A percentile compares a stretch with the other conserved stretches of the same genome.
phyloP scores from a whole-genome alignment of 164 flowering plant genomes.

The Kingdonia uniflora region DNA sequence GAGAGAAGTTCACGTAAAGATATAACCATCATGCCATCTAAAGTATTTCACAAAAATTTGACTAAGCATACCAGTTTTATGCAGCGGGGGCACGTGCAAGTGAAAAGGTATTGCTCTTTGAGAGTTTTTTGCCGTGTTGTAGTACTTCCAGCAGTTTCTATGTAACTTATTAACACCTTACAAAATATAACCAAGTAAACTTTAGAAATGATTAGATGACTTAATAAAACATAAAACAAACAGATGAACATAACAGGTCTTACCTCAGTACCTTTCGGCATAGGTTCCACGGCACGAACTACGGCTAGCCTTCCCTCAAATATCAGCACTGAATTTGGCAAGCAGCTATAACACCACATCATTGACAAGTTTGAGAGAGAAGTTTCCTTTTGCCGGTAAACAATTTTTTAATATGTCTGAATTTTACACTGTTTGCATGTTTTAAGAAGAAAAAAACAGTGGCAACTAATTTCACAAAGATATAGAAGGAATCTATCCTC shows the following conservation, averaged over 20 bases:
- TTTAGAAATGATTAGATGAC: background rate
- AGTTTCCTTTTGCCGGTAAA: no score
- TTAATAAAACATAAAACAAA: background rate
- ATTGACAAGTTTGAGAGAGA: no score
- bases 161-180: conserved; percentile 78
- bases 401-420: no score
- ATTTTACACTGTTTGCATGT: no score
- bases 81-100: conserved; percentile 74
- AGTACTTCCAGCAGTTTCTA: conserved; percentile 96
- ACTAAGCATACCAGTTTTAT: conserved; percentile 42
- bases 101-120: conserved; percentile 75
- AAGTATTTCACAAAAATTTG: background rate
- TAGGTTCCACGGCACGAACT: conserved; percentile 74
- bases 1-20: conserved; percentile 1
- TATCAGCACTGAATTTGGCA: conserved; percentile 81
- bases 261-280: conserved; percentile 80
- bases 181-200: conserved; percentile 10
- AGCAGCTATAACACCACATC: conserved; percentile 60
- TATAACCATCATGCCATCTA: background rate
- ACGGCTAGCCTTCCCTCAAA: conserved; percentile 79
- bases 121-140: conserved; percentile 73
- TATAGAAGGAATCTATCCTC: no score
- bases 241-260: conserved; percentile 4
- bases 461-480: no score
- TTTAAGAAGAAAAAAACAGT: no score